phyloP scores from a whole-genome alignment of 2,329 filamentous ascomycete species.

The Hypoxylon sp. region DNA sequence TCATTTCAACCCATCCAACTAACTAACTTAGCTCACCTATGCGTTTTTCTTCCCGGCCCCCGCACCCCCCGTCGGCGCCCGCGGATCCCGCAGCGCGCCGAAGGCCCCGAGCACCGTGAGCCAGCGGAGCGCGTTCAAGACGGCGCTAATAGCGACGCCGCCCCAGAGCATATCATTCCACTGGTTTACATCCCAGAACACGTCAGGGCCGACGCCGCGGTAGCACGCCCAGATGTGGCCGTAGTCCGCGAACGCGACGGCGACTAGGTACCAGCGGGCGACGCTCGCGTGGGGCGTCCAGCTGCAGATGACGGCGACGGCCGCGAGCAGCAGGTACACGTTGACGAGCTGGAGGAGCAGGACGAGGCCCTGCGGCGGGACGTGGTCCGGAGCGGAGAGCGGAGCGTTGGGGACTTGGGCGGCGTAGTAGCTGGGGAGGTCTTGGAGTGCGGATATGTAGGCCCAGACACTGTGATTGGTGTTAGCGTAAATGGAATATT shows the following conservation, averaged over 20 bases:
- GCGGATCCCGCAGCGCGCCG: constrained; percentile 40
- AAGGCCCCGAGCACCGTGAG: constrained; percentile 50
- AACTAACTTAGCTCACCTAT: background rate
- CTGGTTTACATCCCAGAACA: constrained; percentile 44
- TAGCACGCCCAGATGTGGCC: constrained; percentile 56
- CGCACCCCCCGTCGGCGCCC: background rate
- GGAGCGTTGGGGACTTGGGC: constrained; percentile 46
- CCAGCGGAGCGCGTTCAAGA: constrained; percentile 52
- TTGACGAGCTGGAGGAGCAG: constrained; percentile 52
- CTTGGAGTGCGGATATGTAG: constrained; percentile 45
- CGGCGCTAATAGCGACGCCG: constrained; percentile 48
- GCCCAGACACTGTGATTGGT: constrained; percentile 42
- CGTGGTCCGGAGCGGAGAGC: constrained; percentile 18
- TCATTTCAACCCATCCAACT: background rate
- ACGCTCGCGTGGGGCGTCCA: constrained; percentile 50
- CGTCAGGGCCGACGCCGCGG: constrained; percentile 48
- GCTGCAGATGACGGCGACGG: constrained; percentile 51
- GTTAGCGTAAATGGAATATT: background rate
- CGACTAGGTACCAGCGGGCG: constrained; percentile 49
- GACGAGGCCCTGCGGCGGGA: constrained; percentile 45
- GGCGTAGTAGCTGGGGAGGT: constrained; percentile 52
- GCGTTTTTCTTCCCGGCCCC: constrained; percentile 23
- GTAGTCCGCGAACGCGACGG: constrained; percentile 54
- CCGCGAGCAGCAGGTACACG: constrained; percentile 54
- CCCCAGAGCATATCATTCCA: constrained; percentile 55